phyloP scores from a whole-genome alignment of 2,329 filamentous ascomycete species.

The Trichoderma afroharzianum region DNA sequence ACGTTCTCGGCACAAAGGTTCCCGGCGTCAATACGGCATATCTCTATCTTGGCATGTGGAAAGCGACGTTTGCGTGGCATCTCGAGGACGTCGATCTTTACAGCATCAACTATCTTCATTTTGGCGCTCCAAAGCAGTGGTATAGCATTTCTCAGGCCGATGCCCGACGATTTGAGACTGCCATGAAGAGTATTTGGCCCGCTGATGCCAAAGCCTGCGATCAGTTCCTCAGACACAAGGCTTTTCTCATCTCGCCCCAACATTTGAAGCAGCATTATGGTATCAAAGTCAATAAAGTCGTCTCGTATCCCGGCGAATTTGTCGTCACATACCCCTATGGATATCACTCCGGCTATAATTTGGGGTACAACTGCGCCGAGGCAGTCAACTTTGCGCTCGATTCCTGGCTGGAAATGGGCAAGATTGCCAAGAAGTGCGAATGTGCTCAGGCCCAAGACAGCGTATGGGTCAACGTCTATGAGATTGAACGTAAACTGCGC shows the following conservation, averaged over 20 bases:
- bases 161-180: conserved; percentile 84
- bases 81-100: conserved; percentile 97
- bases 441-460: conserved; percentile 94
- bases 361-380: conserved; percentile 98
- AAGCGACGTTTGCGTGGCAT: conserved; percentile 98
- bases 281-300: conserved; percentile 93
- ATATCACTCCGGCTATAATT: conserved; percentile 96
- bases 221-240: conserved; percentile 96
- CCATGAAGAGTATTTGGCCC: conserved; percentile 95
- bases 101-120: conserved; percentile 99
- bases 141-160: conserved; percentile 98
- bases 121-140: conserved; percentile 98
- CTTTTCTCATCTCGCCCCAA: conserved; percentile 90
- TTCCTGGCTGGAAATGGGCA: conserved; percentile 90
- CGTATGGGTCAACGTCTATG: conserved; percentile 95
- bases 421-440: conserved; percentile 93
- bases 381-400: conserved; percentile 98
- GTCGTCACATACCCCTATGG: conserved; percentile 98
- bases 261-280: conserved; percentile 83
- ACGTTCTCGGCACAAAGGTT: conserved; percentile 91
- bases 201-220: conserved; percentile 92
- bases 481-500: conserved; percentile 89
- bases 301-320: conserved; percentile 95
- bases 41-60: conserved; percentile 98
- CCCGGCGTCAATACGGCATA: conserved; percentile 98